Evolutionary conservation across 805 yeast genomes (phyloP).

Genomic region (Cyberlindnera samutprakarnensis): DNA sequence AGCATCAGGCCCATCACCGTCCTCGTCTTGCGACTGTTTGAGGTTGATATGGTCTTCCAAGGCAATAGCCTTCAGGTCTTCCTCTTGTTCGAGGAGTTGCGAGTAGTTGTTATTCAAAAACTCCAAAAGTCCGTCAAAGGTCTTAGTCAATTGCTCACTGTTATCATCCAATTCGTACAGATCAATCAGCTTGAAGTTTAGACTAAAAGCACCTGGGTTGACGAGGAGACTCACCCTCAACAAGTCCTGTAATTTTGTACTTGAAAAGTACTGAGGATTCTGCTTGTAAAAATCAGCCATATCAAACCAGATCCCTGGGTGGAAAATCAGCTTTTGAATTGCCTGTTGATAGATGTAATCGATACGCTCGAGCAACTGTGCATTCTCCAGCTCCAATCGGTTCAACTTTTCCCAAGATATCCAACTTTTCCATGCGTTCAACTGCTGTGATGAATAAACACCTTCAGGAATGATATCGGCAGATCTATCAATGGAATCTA

Average conservation of each 20-base stretch:
- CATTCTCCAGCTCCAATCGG: slow-evolving; percentile 51
- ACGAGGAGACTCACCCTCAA: slow-evolving; percentile 48
- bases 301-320: slow-evolving; percentile 74
- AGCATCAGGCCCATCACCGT: slow-evolving; percentile 10
- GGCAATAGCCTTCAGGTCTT: slow-evolving; percentile 4
- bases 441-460: slow-evolving; percentile 26
- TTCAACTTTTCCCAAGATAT: slow-evolving; percentile 72
- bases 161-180: slow-evolving; percentile 53
- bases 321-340: slow-evolving; percentile 49
- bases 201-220: slow-evolving; percentile 63
- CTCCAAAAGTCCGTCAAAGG: slow-evolving; percentile 44
- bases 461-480: slow-evolving; percentile 24
- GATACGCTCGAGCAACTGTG: slow-evolving; percentile 46
- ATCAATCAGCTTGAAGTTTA: slow-evolving; percentile 64
- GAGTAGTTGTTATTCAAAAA: slow-evolving; percentile 2
- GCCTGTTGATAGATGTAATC: slow-evolving; percentile 70
- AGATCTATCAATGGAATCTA: slow-evolving; percentile 39
- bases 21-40: no score
- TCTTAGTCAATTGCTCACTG: slow-evolving; percentile 39
- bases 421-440: slow-evolving; percentile 65
- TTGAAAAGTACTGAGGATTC: slow-evolving; percentile 8
- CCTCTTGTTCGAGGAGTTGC: slow-evolving; percentile 8
- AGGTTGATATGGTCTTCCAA: neutral
- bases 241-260: slow-evolving; percentile 30
- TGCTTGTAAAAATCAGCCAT: slow-evolving; percentile 32